A percentile compares a stretch with the other conserved stretches of the same genome.
Evolutionary conservation across 2,329 filamentous ascomycete genomes (phyloP).

Genomic region (Samsoniella hepiali): DNA sequence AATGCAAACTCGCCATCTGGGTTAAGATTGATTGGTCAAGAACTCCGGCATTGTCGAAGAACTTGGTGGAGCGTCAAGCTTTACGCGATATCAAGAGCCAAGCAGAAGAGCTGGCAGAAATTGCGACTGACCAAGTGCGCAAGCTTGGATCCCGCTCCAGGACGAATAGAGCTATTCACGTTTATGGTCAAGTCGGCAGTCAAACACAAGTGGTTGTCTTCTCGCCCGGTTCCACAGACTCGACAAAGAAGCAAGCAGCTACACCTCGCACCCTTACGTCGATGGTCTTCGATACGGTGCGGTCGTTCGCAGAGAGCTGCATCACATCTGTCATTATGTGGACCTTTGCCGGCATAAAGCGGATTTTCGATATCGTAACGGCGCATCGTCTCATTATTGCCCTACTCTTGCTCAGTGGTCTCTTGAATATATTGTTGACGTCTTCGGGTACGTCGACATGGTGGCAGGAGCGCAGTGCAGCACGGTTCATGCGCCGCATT

Average conservation of each 20-base stretch:
- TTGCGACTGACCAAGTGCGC: slow-evolving; percentile 73
- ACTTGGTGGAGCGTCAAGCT: slow-evolving; percentile 65
- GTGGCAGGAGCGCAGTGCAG: slow-evolving; percentile 81
- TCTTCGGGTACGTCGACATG: slow-evolving; percentile 71
- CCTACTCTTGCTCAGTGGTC: slow-evolving; percentile 63
- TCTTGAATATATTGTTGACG: slow-evolving; percentile 72
- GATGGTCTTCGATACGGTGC: slow-evolving; percentile 68
- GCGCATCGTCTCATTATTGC: slow-evolving; percentile 72
- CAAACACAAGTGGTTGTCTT: slow-evolving; percentile 63
- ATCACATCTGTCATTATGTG: slow-evolving; percentile 75
- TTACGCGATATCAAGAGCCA: slow-evolving; percentile 71
- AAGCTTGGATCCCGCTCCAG: slow-evolving; percentile 70
- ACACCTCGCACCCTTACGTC: slow-evolving; percentile 61
- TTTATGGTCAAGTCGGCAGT: slow-evolving; percentile 73
- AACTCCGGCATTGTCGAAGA: slow-evolving; percentile 58
- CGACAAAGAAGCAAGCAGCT: slow-evolving; percentile 55
- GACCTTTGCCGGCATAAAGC: slow-evolving; percentile 63
- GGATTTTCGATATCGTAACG: slow-evolving; percentile 63
- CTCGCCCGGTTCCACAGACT: slow-evolving; percentile 46
- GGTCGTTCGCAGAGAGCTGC: slow-evolving; percentile 72
- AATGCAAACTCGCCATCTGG: slow-evolving; percentile 86
- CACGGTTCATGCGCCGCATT: slow-evolving; percentile 74
- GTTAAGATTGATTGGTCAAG: slow-evolving; percentile 84
- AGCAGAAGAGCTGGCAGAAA: slow-evolving; percentile 70
- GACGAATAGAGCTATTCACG: slow-evolving; percentile 73